These are phyloP conservation scores for Ceratobasidium sp. DNA, from an alignment of 1,284 basidiomycete species.

Conservation along the genomic window DNA sequence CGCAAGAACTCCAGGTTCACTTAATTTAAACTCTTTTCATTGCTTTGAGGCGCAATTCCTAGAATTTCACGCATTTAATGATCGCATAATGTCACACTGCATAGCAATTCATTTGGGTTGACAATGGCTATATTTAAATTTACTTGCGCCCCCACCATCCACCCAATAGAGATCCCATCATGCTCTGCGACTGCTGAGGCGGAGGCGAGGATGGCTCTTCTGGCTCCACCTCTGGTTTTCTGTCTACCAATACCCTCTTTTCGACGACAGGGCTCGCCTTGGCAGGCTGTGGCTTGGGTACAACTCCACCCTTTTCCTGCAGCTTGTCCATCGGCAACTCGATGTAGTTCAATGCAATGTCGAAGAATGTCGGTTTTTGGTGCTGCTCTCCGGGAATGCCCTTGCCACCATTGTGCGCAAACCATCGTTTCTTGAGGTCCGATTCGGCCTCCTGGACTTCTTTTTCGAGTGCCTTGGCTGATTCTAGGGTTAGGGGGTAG, in stretches of 20 bases:
- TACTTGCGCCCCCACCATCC: conserved; percentile 62
- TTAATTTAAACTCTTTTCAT: not conserved
- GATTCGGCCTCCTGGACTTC: conserved; percentile 58
- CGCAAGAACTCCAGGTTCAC: conserved; percentile 42
- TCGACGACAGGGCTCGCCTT: conserved; percentile 50
- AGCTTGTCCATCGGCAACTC: conserved; percentile 82
- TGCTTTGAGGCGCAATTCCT: not conserved
- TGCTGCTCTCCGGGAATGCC: conserved; percentile 56
- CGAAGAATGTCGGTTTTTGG: conserved; percentile 89
- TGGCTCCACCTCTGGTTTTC: conserved; percentile 51
- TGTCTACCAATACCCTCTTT: conserved; percentile 51
- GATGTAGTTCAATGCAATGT: conserved; percentile 92
- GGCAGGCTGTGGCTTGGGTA: conserved; percentile 37
- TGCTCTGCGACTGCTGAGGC: conserved; percentile 19
- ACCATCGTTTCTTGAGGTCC: conserved; percentile 78
- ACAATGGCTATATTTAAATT: not conserved
- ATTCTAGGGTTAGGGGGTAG: conserved; percentile 58
- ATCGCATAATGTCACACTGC: too few relatives aligned
- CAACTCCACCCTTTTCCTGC: conserved; percentile 65
- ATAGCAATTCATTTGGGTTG: not conserved
- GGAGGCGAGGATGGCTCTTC: conserved; percentile 11
- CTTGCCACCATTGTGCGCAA: conserved; percentile 71
- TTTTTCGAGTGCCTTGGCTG: conserved; percentile 61
- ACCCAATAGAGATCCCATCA: conserved; percentile 49
- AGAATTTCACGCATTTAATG: not conserved